These are phyloP conservation scores for Tagetes erecta DNA, from an alignment of 129 eudicot genomes.

Conservation along the genomic window DNA sequence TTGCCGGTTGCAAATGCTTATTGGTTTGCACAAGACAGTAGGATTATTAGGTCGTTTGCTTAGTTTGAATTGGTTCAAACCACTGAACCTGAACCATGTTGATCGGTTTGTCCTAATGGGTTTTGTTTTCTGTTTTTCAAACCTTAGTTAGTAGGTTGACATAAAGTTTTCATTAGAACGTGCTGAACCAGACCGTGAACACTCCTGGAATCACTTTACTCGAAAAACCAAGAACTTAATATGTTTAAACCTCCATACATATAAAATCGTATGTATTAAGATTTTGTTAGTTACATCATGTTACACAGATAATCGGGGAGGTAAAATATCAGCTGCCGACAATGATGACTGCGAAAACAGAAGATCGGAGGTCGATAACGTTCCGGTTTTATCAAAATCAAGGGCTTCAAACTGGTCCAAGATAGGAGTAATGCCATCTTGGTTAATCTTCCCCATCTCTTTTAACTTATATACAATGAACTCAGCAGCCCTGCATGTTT, in stretches of 20 bases:
- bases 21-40: too few species aligned
- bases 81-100: too few species aligned
- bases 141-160: not conserved
- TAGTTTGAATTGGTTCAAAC: not conserved
- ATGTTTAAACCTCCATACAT: not conserved
- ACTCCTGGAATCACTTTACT: not conserved
- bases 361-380: constrained; percentile 67
- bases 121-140: not conserved
- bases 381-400: constrained; percentile 85
- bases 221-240: not conserved
- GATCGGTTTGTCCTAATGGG: too few species aligned
- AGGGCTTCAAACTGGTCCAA: constrained; percentile 73
- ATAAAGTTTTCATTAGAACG: not conserved
- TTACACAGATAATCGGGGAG: constrained; percentile 27
- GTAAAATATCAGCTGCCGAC: not conserved
- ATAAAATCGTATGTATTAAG: not conserved
- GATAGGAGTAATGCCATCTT: constrained; percentile 63
- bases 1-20: too few species aligned
- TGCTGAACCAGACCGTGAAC: not conserved
- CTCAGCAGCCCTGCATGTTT: constrained; percentile 68
- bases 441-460: constrained; percentile 87
- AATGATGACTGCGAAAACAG: constrained; percentile 47
- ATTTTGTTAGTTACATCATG: constrained; percentile 13
- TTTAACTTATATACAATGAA: constrained; percentile 64
- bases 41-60: too few species aligned